A percentile compares a stretch with the other conserved stretches of the same genome.
Evolutionary conservation across 1,284 basidiomycete genomes (phyloP).

Genomic region (Ustilago sp.): DNA sequence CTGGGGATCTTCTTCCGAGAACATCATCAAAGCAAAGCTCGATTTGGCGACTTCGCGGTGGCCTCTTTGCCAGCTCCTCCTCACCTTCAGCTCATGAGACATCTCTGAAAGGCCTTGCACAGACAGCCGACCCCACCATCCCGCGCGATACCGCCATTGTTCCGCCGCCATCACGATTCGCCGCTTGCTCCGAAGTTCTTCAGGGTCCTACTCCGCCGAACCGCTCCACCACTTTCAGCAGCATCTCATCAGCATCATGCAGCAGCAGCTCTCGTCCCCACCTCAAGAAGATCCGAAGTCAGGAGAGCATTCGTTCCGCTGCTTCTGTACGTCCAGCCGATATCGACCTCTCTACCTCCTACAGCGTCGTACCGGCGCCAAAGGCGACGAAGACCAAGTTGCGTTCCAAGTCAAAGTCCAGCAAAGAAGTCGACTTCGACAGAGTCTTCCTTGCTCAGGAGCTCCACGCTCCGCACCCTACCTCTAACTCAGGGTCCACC

Average conservation of each 20-base stretch:
- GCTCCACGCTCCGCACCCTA: slow-evolving; percentile 32
- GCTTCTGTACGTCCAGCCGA: slow-evolving; percentile 20
- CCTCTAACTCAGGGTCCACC: not conserved
- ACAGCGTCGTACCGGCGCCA: slow-evolving; percentile 19
- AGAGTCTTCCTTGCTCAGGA: slow-evolving; percentile 68
- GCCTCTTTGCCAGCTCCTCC: slow-evolving; percentile 16
- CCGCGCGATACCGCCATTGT: slow-evolving; percentile 3
- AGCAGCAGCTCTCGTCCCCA: slow-evolving; percentile 20
- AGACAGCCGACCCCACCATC: slow-evolving; percentile 1
- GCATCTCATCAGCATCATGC: slow-evolving; percentile 34
- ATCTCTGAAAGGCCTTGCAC: slow-evolving; percentile 1
- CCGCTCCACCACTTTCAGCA: slow-evolving; percentile 44
- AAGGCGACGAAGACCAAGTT: slow-evolving; percentile 35
- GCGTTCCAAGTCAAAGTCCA: slow-evolving; percentile 42
- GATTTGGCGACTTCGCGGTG: slow-evolving; percentile 22
- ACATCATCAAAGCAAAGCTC: slow-evolving; percentile 13
- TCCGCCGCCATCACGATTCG: slow-evolving; percentile 34
- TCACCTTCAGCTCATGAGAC: not conserved
- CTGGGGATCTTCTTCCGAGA: slow-evolving; percentile 4
- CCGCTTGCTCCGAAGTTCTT: slow-evolving; percentile 37
- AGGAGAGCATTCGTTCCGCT: slow-evolving; percentile 35
- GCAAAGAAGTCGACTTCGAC: slow-evolving; percentile 54
- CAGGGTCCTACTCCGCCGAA: slow-evolving; percentile 22
- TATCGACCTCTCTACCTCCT: slow-evolving; percentile 4
- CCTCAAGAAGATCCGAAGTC: slow-evolving; percentile 36